Base-by-base conservation (phyloP, 805 yeast genomes). In the Saccharomycopsis capsularis region DNA sequence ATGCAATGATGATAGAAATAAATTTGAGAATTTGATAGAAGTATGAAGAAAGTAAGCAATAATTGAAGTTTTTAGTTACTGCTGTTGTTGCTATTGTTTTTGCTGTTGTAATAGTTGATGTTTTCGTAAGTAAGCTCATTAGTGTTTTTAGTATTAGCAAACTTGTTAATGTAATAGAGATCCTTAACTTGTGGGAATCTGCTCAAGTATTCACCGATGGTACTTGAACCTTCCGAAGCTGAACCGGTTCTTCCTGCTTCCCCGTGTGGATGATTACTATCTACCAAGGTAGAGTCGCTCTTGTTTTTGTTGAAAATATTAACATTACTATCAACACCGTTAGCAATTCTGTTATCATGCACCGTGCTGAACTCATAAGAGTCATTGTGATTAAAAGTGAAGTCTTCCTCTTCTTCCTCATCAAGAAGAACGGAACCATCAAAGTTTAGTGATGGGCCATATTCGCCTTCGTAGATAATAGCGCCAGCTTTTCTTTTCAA, bases 391-490 rank as follows among this genome's bases (percentile, higher is more conserved):
- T 47, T 47, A 32, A 47, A 42, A 3, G 44, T 44, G 21, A 16
- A 27, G 22, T 42, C 39, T 23, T 42, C 51, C 15, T 44, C 52
- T 24, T 47, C 48, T 16, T 47, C 49, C 2, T 44, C 55, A 9
- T 44, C 55, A 19, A 23, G 24, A 15, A 24, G 43, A 9, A 49
- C 40, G 3, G 36, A 18, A 30, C 29, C 48, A 18, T 50, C 46
- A 3, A 44, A n/a, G 36, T 44, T 41, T 25, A 51, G 34, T 16
- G 30, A 16, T 18, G 97, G 96, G 0, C 98, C 99, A 63, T 76
- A 89, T 56, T 93, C 97, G 18, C 97, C 98, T 67, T 91, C 99
- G 59, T 82, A 93, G 54, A 93, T 85, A 2, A 90, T 84, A 2
- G 97, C 96, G 3, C 98, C 96, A 4, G 95, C 86, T 61, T 84